Conservation (phyloP, 495 filamentous ascomycete species). For the Aspergillus incahuasiensis region DNA sequence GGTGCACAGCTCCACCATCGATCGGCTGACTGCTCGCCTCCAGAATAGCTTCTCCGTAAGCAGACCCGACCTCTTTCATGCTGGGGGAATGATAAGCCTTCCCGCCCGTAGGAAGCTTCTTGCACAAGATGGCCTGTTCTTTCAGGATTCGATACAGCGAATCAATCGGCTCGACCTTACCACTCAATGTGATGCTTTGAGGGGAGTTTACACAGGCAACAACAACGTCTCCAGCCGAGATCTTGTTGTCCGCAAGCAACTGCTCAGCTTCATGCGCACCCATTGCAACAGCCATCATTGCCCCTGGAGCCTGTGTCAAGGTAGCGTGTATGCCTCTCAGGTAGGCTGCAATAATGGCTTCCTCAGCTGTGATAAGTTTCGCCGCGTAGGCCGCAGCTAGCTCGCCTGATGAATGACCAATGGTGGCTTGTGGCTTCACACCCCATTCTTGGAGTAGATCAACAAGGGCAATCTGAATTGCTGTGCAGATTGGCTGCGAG, state of each 20-base stretch:
- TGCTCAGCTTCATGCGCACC: not conserved
- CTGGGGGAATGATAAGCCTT: constrained; percentile 57
- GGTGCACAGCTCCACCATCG: not conserved
- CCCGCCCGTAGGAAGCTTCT: constrained; percentile 34
- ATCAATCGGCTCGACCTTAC: constrained; percentile 34
- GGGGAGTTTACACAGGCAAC: constrained; percentile 47
- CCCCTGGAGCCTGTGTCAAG: not conserved
- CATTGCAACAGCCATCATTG: not conserved
- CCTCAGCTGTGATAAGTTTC: constrained; percentile 11
- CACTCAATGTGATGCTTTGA: constrained; percentile 43
- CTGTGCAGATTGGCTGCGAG: constrained; percentile 25
- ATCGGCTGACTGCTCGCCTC: not conserved
- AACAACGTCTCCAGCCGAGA: not conserved
- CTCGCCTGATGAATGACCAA: constrained; percentile 36
- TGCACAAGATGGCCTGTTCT: constrained; percentile 26
- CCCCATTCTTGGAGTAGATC: constrained; percentile 23
- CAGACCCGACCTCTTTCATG: constrained; percentile 41
- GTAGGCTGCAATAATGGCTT: constrained; percentile 28
- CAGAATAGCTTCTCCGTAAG: constrained; percentile 29
- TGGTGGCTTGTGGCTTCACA: constrained; percentile 12
- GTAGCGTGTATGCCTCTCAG: constrained; percentile 20
- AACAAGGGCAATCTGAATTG: constrained; percentile 30
- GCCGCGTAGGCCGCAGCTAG: constrained; percentile 33
- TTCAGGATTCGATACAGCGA: not conserved
- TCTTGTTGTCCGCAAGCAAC: not conserved